phyloP scores from a whole-genome alignment of 345 rosid species.

The Camelina hispida region DNA sequence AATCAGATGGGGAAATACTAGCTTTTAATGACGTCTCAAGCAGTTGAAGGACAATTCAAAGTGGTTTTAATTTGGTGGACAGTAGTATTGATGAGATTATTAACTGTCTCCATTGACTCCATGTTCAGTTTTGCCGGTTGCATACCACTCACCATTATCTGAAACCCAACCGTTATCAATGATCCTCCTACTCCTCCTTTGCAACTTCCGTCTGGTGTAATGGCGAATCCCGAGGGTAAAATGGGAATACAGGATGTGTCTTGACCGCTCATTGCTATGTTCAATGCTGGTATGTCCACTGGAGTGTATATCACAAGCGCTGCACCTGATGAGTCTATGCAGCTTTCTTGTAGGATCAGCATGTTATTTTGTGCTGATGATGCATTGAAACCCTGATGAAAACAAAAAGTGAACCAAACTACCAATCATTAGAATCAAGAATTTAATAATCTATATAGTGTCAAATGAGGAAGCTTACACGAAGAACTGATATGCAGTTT shows the following conservation, averaged over 20 bases:
- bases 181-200: slow-evolving; percentile 48
- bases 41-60: slow-evolving; percentile 69
- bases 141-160: slow-evolving; percentile 86
- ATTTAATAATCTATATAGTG: neutral
- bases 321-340: slow-evolving; percentile 75
- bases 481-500: slow-evolving; percentile 89
- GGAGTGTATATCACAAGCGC: slow-evolving; percentile 85
- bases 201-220: slow-evolving; percentile 69
- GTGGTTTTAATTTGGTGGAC: slow-evolving; percentile 96
- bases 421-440: slow-evolving; percentile 3
- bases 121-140: slow-evolving; percentile 84
- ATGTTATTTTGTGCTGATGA: slow-evolving; percentile 87
- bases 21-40: slow-evolving; percentile 43
- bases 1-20: slow-evolving; percentile 32
- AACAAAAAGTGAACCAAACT: neutral
- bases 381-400: slow-evolving; percentile 64
- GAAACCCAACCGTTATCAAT: slow-evolving; percentile 87
- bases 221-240: slow-evolving; percentile 84
- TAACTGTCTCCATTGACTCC: slow-evolving; percentile 92
- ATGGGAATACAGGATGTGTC: slow-evolving; percentile 84
- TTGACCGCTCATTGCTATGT: slow-evolving; percentile 89
- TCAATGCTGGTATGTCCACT: slow-evolving; percentile 72
- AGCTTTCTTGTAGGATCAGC: slow-evolving; percentile 97
- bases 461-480: slow-evolving; percentile 56
- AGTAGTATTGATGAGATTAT: slow-evolving; percentile 82